These are phyloP conservation scores for Trifolium repens DNA, from an alignment of 306 rosid species.

Conservation along the genomic window DNA sequence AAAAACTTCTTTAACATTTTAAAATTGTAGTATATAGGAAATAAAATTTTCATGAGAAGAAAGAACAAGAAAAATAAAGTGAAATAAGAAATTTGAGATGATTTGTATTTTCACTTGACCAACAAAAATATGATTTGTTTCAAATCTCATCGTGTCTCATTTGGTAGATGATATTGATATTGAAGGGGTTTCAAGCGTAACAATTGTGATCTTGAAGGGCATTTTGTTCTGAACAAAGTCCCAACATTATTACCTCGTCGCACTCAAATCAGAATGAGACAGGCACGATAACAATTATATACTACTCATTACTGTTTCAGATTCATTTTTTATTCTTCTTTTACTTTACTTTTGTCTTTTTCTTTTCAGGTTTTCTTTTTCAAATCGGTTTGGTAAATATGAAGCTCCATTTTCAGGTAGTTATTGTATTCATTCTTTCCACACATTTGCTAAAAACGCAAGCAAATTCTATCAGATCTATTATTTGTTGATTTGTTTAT, in stretches of 20 bases:
- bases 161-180: slow-evolving; percentile 28
- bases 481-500: slow-evolving; percentile 30
- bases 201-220: slow-evolving; percentile 40
- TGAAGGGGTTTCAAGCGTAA: slow-evolving; percentile 34
- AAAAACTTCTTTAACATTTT: no score
- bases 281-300: slow-evolving; percentile 29
- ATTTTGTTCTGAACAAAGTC: slow-evolving; percentile 42
- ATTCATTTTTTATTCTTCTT: neutral
- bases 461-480: slow-evolving; percentile 27
- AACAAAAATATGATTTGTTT: neutral
- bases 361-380: slow-evolving; percentile 18
- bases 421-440: neutral
- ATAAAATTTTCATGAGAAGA: neutral
- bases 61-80: neutral
- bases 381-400: slow-evolving; percentile 30
- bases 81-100: neutral
- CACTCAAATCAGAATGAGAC: slow-evolving; percentile 32
- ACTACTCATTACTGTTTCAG: slow-evolving; percentile 6
- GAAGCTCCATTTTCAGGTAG: slow-evolving; percentile 45
- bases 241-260: slow-evolving; percentile 42
- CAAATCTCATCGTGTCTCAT: slow-evolving; percentile 6
- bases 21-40: no score
- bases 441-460: neutral
- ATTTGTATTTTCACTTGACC: neutral
- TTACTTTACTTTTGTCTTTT: neutral